Evolutionary conservation across 306 rosid species (phyloP).

Genomic region (Canavalia gladiata): DNA sequence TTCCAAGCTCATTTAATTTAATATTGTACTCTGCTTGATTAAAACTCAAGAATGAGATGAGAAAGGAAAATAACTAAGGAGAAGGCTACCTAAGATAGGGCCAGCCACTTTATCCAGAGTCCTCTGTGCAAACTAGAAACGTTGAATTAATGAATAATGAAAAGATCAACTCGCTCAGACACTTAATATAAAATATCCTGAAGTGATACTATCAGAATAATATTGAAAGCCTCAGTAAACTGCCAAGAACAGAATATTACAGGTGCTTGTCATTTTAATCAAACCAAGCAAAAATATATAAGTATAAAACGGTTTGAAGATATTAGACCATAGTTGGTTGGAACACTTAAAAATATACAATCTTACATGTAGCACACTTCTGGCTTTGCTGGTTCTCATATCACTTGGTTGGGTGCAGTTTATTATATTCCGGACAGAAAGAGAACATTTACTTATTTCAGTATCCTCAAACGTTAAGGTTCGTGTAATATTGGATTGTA

Average conservation of each 20-base stretch:
- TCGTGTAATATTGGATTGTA: neutral
- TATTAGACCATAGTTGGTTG: neutral
- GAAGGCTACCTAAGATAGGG: constrained; percentile 1
- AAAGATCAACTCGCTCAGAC: neutral
- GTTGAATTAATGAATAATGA: constrained; percentile 16
- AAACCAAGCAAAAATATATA: neutral
- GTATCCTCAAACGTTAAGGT: neutral
- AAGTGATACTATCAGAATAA: neutral
- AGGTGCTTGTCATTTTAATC: neutral
- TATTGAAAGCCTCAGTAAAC: neutral
- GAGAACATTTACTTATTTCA: neutral
- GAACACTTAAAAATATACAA: constrained; percentile 7
- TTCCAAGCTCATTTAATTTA: neutral
- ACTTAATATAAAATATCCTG: neutral
- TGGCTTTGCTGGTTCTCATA: neutral
- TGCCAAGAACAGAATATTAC: neutral
- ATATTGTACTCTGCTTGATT: neutral
- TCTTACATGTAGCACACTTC: neutral
- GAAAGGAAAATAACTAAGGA: constrained; percentile 7
- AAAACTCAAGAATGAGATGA: neutral
- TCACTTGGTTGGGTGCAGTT: neutral
- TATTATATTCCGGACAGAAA: neutral
- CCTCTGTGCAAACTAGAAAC: constrained; percentile 1
- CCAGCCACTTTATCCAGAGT: neutral
- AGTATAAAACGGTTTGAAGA: neutral